A percentile compares a stretch with the other conserved stretches of the same genome.
phyloP scores from a whole-genome alignment of 2,329 filamentous ascomycete species.

The Exserohilum rostratum region DNA sequence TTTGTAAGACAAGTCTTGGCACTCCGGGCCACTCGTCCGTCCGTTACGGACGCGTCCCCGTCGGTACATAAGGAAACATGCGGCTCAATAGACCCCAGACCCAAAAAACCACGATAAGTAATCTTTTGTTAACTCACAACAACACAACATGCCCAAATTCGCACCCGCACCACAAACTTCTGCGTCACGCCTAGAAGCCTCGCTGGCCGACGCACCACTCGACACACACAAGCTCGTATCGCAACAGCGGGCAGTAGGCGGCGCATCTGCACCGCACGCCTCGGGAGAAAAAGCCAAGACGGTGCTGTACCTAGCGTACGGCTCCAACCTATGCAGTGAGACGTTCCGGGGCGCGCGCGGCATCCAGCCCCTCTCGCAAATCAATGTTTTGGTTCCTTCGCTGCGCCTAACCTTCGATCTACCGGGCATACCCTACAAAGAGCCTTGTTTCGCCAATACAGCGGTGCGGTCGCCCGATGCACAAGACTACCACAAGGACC shows the following conservation, averaged over 20 bases:
- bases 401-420: constrained; percentile 84
- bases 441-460: constrained; percentile 92
- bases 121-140: no score
- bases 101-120: no score
- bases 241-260: constrained; percentile 16
- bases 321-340: constrained; percentile 81
- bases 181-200: constrained; percentile 40
- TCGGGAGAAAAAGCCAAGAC: constrained; percentile 45
- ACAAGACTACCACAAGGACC: constrained; percentile 58
- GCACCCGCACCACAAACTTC: constrained; percentile 28
- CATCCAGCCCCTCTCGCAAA: constrained; percentile 78
- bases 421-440: constrained; percentile 80
- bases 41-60: no score
- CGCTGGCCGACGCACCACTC: constrained; percentile 35
- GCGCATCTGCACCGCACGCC: constrained; percentile 3
- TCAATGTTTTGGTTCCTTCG: constrained; percentile 81
- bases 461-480: constrained; percentile 57
- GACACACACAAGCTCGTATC: constrained; percentile 25
- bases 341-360: constrained; percentile 80
- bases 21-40: no score
- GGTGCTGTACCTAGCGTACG: constrained; percentile 69
- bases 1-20: no score
- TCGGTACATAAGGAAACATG: no score
- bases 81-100: no score
- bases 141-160: constrained; percentile 13